Percentiles rank a stretch among this genome's conserved stretches.
Conservation (phyloP, 495 filamentous ascomycete genomes). For the Jackrogersella minutella region DNA sequence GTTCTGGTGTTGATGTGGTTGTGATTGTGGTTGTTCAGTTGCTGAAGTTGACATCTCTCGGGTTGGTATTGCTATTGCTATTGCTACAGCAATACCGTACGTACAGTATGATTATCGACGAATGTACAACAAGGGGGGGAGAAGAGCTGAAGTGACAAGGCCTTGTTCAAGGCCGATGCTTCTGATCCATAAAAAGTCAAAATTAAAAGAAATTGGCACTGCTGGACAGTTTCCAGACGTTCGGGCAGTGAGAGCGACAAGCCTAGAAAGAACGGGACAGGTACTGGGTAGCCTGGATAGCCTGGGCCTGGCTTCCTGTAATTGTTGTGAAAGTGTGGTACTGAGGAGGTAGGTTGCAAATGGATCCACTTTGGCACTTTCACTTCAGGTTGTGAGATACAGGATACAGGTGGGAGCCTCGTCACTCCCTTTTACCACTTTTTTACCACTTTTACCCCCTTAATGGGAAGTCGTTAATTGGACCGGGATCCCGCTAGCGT, state of each 20-base stretch:
- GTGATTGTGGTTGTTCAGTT: conserved; percentile 37
- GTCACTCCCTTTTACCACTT: not conserved
- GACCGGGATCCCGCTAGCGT: conserved; percentile 14
- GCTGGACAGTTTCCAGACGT: conserved; percentile 22
- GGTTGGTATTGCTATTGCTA: conserved; percentile 8
- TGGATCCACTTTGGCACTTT: too few relatives aligned
- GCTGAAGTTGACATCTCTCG: conserved; percentile 39
- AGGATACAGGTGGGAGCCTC: conserved; percentile 21
- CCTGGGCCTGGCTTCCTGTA: not conserved
- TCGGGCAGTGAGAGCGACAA: conserved; percentile 15
- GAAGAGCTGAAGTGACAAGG: conserved; percentile 21
- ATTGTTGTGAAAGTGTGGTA: conserved; percentile 5
- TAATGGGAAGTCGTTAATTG: conserved; percentile 19
- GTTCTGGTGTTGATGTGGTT: conserved; percentile 22
- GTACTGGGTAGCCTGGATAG: too few relatives aligned
- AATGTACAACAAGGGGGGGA: conserved; percentile 15
- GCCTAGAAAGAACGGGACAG: conserved; percentile 7
- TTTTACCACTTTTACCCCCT: conserved; percentile 1
- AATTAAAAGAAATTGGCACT: conserved; percentile 17
- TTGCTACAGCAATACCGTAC: conserved; percentile 30
- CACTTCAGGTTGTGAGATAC: too few relatives aligned
- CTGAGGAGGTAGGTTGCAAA: not conserved
- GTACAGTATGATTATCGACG: conserved; percentile 27
- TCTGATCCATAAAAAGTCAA: conserved; percentile 31
- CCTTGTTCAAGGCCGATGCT: conserved; percentile 27